Evolutionary conservation across 371 early-diverging fungal species (phyloP).

Genomic region (Coemansia sp.): DNA sequence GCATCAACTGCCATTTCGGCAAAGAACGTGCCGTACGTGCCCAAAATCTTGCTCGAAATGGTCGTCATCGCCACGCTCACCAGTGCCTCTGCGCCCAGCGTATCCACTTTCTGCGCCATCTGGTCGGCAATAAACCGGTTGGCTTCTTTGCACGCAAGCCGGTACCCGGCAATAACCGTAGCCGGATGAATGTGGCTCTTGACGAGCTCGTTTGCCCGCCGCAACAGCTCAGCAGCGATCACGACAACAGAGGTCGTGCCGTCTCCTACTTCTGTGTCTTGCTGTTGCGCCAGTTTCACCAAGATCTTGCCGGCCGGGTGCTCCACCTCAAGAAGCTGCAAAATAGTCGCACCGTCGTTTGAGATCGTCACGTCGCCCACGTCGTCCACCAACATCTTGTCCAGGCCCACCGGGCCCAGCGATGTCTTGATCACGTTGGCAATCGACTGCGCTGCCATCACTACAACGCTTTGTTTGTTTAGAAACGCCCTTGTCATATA

Average conservation of each 20-base stretch:
- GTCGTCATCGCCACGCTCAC: conserved; percentile 97
- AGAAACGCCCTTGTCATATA: too few relatives aligned
- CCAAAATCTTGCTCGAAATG: conserved; percentile 99
- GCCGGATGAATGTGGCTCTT: conserved; percentile 96
- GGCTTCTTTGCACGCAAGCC: conserved; percentile 95
- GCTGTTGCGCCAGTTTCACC: conserved; percentile 96
- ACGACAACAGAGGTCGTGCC: conserved; percentile 99
- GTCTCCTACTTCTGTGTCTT: conserved; percentile 99
- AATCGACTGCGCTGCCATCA: conserved; percentile 81
- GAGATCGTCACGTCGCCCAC: conserved; percentile 98
- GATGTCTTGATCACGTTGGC: conserved; percentile 98
- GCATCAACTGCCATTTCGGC: conserved; percentile 96
- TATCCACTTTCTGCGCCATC: conserved; percentile 91
- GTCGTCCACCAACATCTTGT: conserved; percentile 99
- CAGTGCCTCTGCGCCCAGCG: conserved; percentile 88
- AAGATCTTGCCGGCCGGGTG: conserved; percentile 99
- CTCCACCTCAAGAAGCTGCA: conserved; percentile 96
- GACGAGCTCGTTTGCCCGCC: conserved; percentile 89
- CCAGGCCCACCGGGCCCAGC: conserved; percentile 99
- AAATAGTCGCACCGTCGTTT: conserved; percentile 99
- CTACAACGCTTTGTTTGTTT: conserved; percentile 40
- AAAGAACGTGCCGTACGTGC: conserved; percentile 93
- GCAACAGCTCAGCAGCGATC: conserved; percentile 95
- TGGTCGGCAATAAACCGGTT: conserved; percentile 96
- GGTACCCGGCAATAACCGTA: conserved; percentile 91